Base-by-base conservation (phyloP, 1,284 basidiomycete genomes). In the Moesziomyces sp. region DNA sequence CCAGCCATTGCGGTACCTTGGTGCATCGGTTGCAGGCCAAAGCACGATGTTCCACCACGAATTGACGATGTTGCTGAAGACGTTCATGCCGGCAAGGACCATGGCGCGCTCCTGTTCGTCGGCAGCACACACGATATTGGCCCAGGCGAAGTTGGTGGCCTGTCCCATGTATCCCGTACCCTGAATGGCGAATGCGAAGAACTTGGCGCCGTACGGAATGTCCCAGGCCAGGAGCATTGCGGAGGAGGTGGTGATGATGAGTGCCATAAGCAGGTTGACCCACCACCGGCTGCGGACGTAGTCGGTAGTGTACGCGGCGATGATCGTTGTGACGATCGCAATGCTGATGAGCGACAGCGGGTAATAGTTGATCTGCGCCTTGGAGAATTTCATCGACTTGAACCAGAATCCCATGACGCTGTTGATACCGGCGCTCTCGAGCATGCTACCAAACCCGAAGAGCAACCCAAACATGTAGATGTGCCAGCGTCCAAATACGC, bases 391-490 rank as follows among this genome's bases (percentile, higher is more conserved):
- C n/a, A 76, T 16, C 9, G 88, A 86, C 74, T 89, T 89, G 54
- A 91, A 86, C 89, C 90, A 91, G 77, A 91, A 90, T 10, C 90
- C 90, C 90, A 91, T 91, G 40, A 91, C 83, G 81, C 90, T 90
- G 79, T 91, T 92, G 35, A 89, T 89, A 7, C 90, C 90, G 46
- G 91, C 89, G 62, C 87, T 88, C 77, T 91, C 91, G 0, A 89
- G 88, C 83, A 91, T 90, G 3, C 89, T 89, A 3, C 53, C 90
- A 86, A 90, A 78, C 88, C 85, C 48, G 90, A 84, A 79, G 88
- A 79, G 59, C 18, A 71, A 24, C 0, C 58, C 90, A 45, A 74
- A 74, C 44, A 61, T 18, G 47, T 74, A 74, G 38, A 68, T 54
- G 47, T 90, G 85, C 91, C 91, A 92, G 2, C 87, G 85, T 9